Percentiles rank a stretch among this genome's conserved stretches.
These are phyloP conservation scores for Trypanosoma platydactyli DNA, from an alignment of 208 protist genomes.

Conservation along the genomic window DNA sequence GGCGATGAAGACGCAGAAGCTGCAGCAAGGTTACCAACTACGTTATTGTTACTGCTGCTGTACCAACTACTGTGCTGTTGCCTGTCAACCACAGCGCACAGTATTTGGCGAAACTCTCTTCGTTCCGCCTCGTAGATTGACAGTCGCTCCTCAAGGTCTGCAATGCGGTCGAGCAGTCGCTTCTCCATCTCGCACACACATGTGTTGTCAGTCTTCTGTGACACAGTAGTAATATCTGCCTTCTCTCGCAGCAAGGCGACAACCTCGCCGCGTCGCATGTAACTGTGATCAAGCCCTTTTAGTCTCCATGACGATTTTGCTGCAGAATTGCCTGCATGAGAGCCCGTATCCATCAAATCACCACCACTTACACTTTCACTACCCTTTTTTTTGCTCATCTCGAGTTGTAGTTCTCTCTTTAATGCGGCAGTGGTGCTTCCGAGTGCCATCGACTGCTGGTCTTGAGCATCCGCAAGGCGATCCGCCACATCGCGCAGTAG, in stretches of 20 bases:
- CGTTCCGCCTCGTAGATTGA: conserved; percentile 76
- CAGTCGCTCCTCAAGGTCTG: conserved; percentile 74
- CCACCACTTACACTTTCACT: conserved; percentile 2
- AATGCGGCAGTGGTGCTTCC: conserved; percentile 40
- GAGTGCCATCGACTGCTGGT: conserved; percentile 58
- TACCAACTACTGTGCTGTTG: conserved; percentile 7
- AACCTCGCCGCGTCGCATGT: conserved; percentile 53
- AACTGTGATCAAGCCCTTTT: conserved; percentile 45
- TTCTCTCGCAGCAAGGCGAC: conserved; percentile 46
- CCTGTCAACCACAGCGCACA: conserved; percentile 45
- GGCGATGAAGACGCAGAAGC: neutral
- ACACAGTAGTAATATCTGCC: conserved; percentile 48
- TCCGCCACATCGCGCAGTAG: conserved; percentile 70
- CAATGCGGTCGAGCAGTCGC: conserved; percentile 46
- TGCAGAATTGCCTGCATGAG: neutral
- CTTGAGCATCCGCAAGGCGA: conserved; percentile 43
- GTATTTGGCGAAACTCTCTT: conserved; percentile 57
- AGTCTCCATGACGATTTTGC: conserved; percentile 31
- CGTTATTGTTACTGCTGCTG: neutral
- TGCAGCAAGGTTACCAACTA: neutral
- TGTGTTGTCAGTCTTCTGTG: conserved; percentile 58
- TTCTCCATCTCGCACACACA: conserved; percentile 52
- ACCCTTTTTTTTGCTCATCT: conserved; percentile 11
- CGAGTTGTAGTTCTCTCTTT: conserved; percentile 33
- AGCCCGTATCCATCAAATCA: conserved; percentile 9